Evolutionary conservation across 2,329 filamentous ascomycete species (phyloP).

Genomic region (Venturia aucupariae): DNA sequence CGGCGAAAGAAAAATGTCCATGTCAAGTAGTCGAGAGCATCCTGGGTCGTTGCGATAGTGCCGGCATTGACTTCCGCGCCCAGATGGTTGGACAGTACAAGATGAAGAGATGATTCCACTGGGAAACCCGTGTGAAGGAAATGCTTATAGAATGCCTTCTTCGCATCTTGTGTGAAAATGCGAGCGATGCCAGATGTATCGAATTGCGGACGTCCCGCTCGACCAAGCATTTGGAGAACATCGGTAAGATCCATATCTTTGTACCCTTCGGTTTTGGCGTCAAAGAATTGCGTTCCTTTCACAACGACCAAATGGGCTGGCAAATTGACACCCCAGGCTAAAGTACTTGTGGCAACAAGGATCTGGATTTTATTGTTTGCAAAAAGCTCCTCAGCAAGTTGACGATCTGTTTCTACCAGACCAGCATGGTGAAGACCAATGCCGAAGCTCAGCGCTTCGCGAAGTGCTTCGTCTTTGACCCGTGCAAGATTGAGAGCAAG

Average conservation of each 20-base stretch:
- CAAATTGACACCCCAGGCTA: constrained; percentile 97
- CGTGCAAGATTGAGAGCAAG: constrained; percentile 76
- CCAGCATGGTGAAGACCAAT: constrained; percentile 97
- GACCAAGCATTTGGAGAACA: constrained; percentile 93
- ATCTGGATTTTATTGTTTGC: constrained; percentile 98
- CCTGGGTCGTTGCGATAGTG: constrained; percentile 88
- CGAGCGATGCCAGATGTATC: constrained; percentile 91
- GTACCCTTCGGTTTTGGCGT: constrained; percentile 95
- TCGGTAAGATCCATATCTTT: constrained; percentile 99
- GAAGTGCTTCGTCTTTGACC: constrained; percentile 86
- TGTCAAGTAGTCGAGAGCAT: constrained; percentile 92
- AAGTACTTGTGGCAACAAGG: constrained; percentile 85
- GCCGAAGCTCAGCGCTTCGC: constrained; percentile 92
- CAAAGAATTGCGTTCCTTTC: constrained; percentile 96
- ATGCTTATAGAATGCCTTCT: constrained; percentile 99
- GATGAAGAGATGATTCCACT: constrained; percentile 91
- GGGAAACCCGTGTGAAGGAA: constrained; percentile 97
- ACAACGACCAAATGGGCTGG: constrained; percentile 95
- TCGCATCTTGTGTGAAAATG: constrained; percentile 94
- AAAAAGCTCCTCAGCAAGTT: constrained; percentile 88
- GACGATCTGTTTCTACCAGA: constrained; percentile 87
- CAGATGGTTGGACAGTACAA: constrained; percentile 93
- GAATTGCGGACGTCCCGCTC: constrained; percentile 92
- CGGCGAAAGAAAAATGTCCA: constrained; percentile 99
- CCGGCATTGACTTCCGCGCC: constrained; percentile 89